Percentiles rank a stretch among this genome's conserved stretches.
Evolutionary conservation across 176 grass and related monocot species (phyloP).

Genomic region (Poa pratensis): DNA sequence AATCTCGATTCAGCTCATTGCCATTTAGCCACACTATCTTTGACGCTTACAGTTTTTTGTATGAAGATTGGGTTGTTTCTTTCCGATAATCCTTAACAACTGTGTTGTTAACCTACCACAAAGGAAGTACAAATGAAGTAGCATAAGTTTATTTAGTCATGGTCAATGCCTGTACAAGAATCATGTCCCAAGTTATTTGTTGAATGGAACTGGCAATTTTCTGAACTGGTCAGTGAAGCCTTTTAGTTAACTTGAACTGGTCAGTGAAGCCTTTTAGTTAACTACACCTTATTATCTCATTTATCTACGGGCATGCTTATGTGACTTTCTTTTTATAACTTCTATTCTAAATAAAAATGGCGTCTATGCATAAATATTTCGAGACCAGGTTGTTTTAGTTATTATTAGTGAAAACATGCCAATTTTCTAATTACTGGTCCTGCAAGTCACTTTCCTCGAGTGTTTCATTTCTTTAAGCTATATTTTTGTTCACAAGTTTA

Average conservation of each 20-base stretch:
- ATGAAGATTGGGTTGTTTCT: neutral
- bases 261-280: constrained; percentile 7
- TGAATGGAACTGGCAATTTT: neutral
- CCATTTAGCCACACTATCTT: neutral
- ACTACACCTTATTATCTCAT: neutral
- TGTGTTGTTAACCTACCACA: constrained; percentile 2
- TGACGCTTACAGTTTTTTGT: neutral
- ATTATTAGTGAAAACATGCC: neutral
- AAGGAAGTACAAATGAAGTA: neutral
- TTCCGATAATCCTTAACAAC: neutral
- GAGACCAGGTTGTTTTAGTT: neutral
- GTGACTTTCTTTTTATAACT: constrained; percentile 18
- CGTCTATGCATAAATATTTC: constrained; percentile 2
- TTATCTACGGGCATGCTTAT: constrained; percentile 1
- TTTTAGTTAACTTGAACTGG: constrained; percentile 6
- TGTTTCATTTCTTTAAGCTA: neutral
- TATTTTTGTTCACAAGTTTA: constrained; percentile 1
- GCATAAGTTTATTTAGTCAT: neutral
- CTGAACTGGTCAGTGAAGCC: neutral
- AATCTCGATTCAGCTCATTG: neutral
- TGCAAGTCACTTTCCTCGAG: neutral
- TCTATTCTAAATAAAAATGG: constrained; percentile 6
- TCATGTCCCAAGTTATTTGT: constrained; percentile 22
- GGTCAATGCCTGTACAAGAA: constrained; percentile 33
- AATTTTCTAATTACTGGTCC: neutral